These are phyloP conservation scores for Zygoascus bituminiphila DNA, from an alignment of 805 yeast species.

Conservation along the genomic window DNA sequence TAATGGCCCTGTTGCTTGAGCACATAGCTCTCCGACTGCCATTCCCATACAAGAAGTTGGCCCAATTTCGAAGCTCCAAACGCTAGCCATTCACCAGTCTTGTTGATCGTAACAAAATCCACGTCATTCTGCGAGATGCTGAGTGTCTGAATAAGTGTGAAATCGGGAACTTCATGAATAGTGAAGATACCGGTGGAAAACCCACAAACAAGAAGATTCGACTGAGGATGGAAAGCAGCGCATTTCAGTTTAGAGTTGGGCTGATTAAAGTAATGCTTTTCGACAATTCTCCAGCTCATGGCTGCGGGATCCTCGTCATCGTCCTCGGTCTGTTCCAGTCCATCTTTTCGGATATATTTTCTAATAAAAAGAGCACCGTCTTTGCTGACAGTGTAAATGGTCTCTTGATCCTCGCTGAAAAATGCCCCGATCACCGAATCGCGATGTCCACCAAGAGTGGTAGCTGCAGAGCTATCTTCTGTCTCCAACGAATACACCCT, in stretches of 20 bases:
- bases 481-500: slow-evolving; percentile 70
- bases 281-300: slow-evolving; percentile 71
- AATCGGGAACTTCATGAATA: slow-evolving; percentile 76
- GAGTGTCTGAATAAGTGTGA: slow-evolving; percentile 72
- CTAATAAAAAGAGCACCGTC: slow-evolving; percentile 93
- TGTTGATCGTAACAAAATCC: slow-evolving; percentile 70
- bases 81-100: slow-evolving; percentile 93
- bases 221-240: slow-evolving; percentile 68
- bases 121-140: slow-evolving; percentile 89
- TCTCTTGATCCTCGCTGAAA: slow-evolving; percentile 80
- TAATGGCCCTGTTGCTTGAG: slow-evolving; percentile 96
- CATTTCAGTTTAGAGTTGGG: slow-evolving; percentile 62
- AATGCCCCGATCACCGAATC: slow-evolving; percentile 84
- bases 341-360: slow-evolving; percentile 62
- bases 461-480: slow-evolving; percentile 66
- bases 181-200: slow-evolving; percentile 86
- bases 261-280: slow-evolving; percentile 65
- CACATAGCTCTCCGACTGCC: slow-evolving; percentile 96
- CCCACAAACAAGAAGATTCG: slow-evolving; percentile 77
- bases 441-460: slow-evolving; percentile 86
- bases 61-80: slow-evolving; percentile 88
- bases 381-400: slow-evolving; percentile 81
- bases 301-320: slow-evolving; percentile 30
- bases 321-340: slow-evolving; percentile 35
- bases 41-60: slow-evolving; percentile 93